Evolutionary conservation across 2,329 filamentous ascomycete genomes (phyloP).

Genomic region (Mycosphaerelloides madeirae): DNA sequence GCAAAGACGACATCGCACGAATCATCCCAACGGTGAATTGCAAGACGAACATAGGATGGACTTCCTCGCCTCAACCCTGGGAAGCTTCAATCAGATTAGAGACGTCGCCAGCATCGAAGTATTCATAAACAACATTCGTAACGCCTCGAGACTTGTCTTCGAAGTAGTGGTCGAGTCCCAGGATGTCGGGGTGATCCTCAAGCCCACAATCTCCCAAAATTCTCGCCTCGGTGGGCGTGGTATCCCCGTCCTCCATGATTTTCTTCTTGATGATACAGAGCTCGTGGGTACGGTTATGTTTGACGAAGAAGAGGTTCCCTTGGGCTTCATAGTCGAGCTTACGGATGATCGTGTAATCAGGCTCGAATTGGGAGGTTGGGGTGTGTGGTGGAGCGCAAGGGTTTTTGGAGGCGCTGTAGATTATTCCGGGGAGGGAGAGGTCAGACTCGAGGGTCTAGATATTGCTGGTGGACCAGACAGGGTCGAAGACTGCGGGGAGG

Average conservation of each 20-base stretch:
- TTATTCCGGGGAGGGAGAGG: no score
- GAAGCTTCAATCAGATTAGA: conserved; percentile 12
- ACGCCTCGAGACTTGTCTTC: background rate
- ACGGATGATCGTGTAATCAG: conserved; percentile 7
- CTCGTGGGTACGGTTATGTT: conserved; percentile 1
- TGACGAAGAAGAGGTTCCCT: conserved; percentile 11
- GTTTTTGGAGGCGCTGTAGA: background rate
- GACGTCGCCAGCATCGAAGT: conserved; percentile 23
- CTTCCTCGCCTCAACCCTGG: background rate
- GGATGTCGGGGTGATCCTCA: conserved; percentile 8
- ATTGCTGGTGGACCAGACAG: no score
- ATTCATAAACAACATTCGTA: conserved; percentile 17
- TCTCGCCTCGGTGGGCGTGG: background rate
- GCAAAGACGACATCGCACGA: conserved; percentile 24
- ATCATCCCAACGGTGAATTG: conserved; percentile 25
- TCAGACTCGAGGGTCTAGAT: no score
- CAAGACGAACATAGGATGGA: conserved; percentile 19
- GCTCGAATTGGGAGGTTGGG: background rate
- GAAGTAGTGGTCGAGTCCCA: background rate
- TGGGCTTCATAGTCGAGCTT: conserved; percentile 6
- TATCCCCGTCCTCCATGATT: background rate
- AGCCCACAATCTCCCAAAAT: background rate
- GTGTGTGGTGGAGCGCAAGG: no score
- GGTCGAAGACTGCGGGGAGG: no score
- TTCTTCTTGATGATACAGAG: conserved; percentile 15